Percentiles rank a stretch among this genome's conserved stretches.
phyloP scores from a whole-genome alignment of 306 rosid genomes.

The Acacia confusa region DNA sequence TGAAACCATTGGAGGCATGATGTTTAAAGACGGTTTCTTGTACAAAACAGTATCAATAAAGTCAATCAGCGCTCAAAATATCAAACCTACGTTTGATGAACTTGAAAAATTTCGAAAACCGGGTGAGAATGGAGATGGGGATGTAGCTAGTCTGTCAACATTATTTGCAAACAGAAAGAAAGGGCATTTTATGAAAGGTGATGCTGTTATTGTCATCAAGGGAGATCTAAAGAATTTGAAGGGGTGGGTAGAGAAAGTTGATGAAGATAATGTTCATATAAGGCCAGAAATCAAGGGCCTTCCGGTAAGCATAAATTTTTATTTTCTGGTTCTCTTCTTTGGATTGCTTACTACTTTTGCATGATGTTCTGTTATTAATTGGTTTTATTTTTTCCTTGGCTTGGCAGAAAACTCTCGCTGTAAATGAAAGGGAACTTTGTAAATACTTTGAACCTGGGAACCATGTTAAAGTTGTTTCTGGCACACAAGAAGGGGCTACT shows the following conservation, averaged over 20 bases:
- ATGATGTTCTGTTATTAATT: slow-evolving; percentile 21
- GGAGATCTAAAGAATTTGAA: slow-evolving; percentile 93
- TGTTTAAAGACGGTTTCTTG: slow-evolving; percentile 94
- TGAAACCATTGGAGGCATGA: slow-evolving; percentile 87
- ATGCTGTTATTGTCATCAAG: slow-evolving; percentile 83
- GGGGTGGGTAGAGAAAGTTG: slow-evolving; percentile 98
- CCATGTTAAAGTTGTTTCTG: slow-evolving; percentile 95
- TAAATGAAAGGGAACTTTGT: slow-evolving; percentile 87
- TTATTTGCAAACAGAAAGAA: slow-evolving; percentile 90
- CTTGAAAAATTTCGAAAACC: slow-evolving; percentile 91
- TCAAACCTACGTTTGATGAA: slow-evolving; percentile 92
- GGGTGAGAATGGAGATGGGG: slow-evolving; percentile 90
- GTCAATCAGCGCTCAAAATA: slow-evolving; percentile 76
- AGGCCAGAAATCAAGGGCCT: slow-evolving; percentile 89
- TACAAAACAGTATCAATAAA: slow-evolving; percentile 86
- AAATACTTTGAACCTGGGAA: slow-evolving; percentile 97
- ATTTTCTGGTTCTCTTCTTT: slow-evolving; percentile 5
- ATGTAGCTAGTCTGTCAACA: slow-evolving; percentile 82
- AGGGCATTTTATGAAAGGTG: slow-evolving; percentile 98
- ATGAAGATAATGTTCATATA: slow-evolving; percentile 86
- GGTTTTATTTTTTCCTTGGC: not conserved
- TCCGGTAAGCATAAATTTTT: slow-evolving; percentile 60
- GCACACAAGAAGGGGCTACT: slow-evolving; percentile 95
- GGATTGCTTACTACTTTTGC: slow-evolving; percentile 6
- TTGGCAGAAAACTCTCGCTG: slow-evolving; percentile 75